phyloP scores from a whole-genome alignment of 164 flowering plant species.

The Vitis labrusca region DNA sequence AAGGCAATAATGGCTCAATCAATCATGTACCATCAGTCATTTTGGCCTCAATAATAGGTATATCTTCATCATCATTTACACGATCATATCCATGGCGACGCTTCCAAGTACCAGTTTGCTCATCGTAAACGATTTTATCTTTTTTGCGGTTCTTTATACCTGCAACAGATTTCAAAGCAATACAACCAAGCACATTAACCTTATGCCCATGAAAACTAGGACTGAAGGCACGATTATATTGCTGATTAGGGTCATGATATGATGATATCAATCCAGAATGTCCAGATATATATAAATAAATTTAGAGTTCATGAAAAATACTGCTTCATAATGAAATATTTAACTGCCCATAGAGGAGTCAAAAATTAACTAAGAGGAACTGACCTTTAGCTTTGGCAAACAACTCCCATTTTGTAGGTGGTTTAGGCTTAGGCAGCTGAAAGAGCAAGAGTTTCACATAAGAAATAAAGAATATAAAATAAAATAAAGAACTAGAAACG shows the following conservation, averaged over 20 bases:
- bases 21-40: constrained; percentile 43
- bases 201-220: background rate
- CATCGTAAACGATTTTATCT: constrained; percentile 65
- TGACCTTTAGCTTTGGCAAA: constrained; percentile 84
- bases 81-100: constrained; percentile 93
- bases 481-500: too few relatives aligned
- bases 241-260: too few relatives aligned
- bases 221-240: too few relatives aligned
- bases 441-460: constrained; percentile 1
- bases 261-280: too few relatives aligned
- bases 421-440: constrained; percentile 87
- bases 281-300: too few relatives aligned
- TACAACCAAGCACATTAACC: background rate
- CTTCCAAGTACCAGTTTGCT: constrained; percentile 76
- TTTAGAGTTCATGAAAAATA: too few relatives aligned
- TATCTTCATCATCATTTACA: constrained; percentile 72
- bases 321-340: background rate
- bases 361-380: constrained; percentile 1
- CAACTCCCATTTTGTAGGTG: constrained; percentile 89
- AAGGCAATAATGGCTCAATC: background rate
- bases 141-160: constrained; percentile 84
- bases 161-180: constrained; percentile 22
- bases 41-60: constrained; percentile 73
- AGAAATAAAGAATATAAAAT: too few relatives aligned
- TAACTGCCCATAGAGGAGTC: background rate